phyloP scores from a whole-genome alignment of 192 early-diverging fungal species.

The Rhizophagus clarus region DNA sequence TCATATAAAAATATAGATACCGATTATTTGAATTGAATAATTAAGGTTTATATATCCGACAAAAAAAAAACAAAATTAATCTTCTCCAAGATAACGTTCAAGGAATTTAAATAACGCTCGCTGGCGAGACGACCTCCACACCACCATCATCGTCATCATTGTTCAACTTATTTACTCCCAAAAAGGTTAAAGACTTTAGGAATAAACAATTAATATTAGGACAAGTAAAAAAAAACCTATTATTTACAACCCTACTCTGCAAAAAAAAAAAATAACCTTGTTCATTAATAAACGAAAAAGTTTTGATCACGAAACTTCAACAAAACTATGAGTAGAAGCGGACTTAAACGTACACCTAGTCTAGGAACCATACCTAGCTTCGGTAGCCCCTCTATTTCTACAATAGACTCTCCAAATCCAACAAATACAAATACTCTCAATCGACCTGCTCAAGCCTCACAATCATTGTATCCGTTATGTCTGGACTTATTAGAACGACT shows the following conservation, averaged over 20 bases:
- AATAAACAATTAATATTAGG: background rate
- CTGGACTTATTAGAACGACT: constrained; percentile 70
- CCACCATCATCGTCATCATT: no score
- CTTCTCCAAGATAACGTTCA: background rate
- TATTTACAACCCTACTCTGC: background rate
- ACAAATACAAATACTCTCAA: constrained; percentile 43
- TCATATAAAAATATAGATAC: no score
- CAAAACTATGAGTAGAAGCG: background rate
- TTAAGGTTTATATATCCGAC: background rate
- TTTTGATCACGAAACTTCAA: background rate
- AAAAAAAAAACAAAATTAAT: background rate
- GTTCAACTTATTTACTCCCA: background rate
- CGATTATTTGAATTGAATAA: background rate
- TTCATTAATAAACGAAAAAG: no score
- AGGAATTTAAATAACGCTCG: background rate
- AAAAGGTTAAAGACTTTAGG: background rate
- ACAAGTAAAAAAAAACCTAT: background rate
- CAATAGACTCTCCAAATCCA: constrained; percentile 43
- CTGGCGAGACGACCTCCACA: background rate
- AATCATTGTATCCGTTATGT: constrained; percentile 76
- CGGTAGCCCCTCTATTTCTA: constrained; percentile 4
- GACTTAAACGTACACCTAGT: constrained; percentile 30
- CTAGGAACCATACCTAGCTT: constrained; percentile 20
- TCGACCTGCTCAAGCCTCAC: constrained; percentile 37
- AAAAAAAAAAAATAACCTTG: no score